Percentiles rank a stretch among this genome's conserved stretches.
Conservation (phyloP, 768 basidiomycete species). For the Udeniomyces megalosporus region DNA sequence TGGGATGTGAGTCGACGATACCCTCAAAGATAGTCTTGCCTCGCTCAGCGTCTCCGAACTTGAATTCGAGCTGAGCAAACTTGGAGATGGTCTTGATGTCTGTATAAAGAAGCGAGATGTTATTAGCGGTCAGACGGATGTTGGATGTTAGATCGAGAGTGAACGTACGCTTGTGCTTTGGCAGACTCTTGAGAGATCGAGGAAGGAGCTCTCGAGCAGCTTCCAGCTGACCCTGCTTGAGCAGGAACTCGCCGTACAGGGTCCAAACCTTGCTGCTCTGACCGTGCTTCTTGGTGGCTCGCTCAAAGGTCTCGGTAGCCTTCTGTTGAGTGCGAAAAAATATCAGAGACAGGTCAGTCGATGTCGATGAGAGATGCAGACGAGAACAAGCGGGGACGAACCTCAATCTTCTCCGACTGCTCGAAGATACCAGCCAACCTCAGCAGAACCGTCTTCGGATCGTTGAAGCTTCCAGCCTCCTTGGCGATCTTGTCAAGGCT, state of each 20-base stretch:
- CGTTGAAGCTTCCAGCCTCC: slow-evolving; percentile 75
- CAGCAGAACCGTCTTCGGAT: slow-evolving; percentile 78
- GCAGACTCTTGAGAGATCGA: slow-evolving; percentile 72
- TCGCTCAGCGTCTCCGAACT: slow-evolving; percentile 78
- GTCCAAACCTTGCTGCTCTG: slow-evolving; percentile 91
- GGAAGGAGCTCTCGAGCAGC: slow-evolving; percentile 72
- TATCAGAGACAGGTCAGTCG: not conserved
- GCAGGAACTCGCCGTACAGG: slow-evolving; percentile 63
- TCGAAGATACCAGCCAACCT: slow-evolving; percentile 71
- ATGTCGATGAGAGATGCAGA: not conserved
- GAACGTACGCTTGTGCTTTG: slow-evolving; percentile 77
- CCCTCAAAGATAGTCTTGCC: slow-evolving; percentile 94
- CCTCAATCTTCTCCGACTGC: slow-evolving; percentile 65
- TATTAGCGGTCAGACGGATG: not conserved
- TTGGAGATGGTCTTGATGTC: slow-evolving; percentile 90
- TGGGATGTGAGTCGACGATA: slow-evolving; percentile 85
- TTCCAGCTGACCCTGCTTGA: slow-evolving; percentile 55
- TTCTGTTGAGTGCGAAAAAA: slow-evolving; percentile 38
- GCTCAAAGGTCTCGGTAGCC: slow-evolving; percentile 81
- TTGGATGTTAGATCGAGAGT: not conserved
- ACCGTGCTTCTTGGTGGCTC: slow-evolving; percentile 84
- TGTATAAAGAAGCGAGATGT: too few relatives aligned
- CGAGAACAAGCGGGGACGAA: slow-evolving; percentile 27
- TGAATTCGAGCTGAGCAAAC: slow-evolving; percentile 91
- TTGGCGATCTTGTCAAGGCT: slow-evolving; percentile 66